Percentiles rank a stretch among this genome's conserved stretches.
Evolutionary conservation across 306 rosid genomes (phyloP).

Genomic region (Vigna mungo): DNA sequence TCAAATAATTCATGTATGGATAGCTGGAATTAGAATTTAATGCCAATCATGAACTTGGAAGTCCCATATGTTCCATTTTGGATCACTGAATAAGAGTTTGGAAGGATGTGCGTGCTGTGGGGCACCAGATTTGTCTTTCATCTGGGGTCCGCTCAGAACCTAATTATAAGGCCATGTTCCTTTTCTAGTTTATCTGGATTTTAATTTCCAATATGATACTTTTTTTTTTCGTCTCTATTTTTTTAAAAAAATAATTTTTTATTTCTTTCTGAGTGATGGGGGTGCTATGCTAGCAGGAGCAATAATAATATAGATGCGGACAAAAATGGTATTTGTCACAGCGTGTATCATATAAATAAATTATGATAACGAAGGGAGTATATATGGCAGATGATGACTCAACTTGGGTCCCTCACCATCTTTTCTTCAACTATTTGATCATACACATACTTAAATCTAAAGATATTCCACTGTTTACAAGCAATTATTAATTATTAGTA

Average conservation of each 20-base stretch:
- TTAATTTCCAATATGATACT: not conserved
- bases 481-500: not conserved
- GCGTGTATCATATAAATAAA: slow-evolving; percentile 52
- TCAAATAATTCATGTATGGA: slow-evolving; percentile 20
- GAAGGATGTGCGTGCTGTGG: slow-evolving; percentile 56
- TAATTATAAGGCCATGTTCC: slow-evolving; percentile 36
- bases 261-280: slow-evolving; percentile 43
- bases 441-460: slow-evolving; percentile 4
- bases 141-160: slow-evolving; percentile 47
- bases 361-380: slow-evolving; percentile 52
- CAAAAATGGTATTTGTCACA: slow-evolving; percentile 65
- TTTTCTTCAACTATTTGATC: slow-evolving; percentile 45
- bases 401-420: slow-evolving; percentile 48
- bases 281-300: slow-evolving; percentile 40
- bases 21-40: slow-evolving; percentile 53
- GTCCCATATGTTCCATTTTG: slow-evolving; percentile 59
- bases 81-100: slow-evolving; percentile 57
- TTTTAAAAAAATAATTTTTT: not conserved
- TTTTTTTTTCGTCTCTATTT: not conserved
- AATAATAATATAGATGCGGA: slow-evolving; percentile 59
- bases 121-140: slow-evolving; percentile 46
- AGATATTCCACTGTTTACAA: slow-evolving; percentile 21
- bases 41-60: slow-evolving; percentile 52
- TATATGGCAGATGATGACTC: slow-evolving; percentile 51
- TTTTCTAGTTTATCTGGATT: slow-evolving; percentile 25